Conservation (phyloP, 805 yeast genomes). For the Candida taoyuanica region DNA sequence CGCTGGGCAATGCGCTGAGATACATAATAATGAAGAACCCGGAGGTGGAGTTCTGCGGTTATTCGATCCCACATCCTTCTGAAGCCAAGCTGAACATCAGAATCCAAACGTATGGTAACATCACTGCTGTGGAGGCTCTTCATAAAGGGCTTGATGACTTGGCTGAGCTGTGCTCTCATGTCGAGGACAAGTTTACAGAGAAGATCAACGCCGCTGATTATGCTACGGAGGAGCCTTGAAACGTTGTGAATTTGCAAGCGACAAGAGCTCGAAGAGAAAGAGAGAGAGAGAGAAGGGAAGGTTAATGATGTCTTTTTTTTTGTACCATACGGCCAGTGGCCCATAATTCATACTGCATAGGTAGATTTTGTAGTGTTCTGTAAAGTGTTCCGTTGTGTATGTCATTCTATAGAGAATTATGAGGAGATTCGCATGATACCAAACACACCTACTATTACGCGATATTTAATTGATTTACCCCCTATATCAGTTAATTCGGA, state of each 20-base stretch:
- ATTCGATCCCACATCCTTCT: constrained; percentile 97
- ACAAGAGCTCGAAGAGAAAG: neutral
- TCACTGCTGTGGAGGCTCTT: constrained; percentile 88
- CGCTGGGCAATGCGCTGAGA: constrained; percentile 89
- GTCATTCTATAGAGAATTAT: neutral
- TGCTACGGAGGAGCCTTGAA: constrained; percentile 44
- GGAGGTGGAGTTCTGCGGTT: constrained; percentile 97
- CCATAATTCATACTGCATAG: neutral
- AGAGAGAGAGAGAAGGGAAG: neutral
- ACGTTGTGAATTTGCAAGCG: neutral
- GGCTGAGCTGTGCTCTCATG: constrained; percentile 72
- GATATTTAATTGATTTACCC: neutral
- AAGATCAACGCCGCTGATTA: constrained; percentile 55
- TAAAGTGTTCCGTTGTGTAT: too few relatives aligned
- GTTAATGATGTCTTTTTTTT: neutral
- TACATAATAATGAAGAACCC: constrained; percentile 97
- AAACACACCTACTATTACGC: too few relatives aligned
- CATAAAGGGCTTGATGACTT: constrained; percentile 88
- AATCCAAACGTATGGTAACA: constrained; percentile 84
- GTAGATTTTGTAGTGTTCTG: neutral
- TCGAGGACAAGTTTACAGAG: constrained; percentile 74
- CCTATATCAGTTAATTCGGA: neutral
- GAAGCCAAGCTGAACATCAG: constrained; percentile 85
- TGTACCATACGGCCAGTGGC: neutral
- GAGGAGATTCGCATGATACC: neutral